Evolutionary conservation across 1,139 yeast genomes (phyloP).

Genomic region (Candida smagusa): DNA sequence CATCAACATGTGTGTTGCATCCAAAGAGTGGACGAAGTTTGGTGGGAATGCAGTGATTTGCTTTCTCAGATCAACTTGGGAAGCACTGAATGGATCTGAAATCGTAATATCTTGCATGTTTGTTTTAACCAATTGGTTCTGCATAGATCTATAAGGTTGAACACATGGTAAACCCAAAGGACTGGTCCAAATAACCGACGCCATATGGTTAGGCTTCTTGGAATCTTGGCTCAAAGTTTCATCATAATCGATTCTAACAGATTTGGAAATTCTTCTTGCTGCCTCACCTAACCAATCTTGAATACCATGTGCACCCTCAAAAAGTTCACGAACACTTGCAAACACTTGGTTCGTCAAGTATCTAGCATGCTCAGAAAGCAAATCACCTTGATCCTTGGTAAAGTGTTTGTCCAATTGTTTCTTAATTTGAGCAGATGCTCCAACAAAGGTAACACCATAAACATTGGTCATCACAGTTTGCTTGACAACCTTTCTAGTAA

Average conservation of each 20-base stretch:
- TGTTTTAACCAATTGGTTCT: constrained; percentile 65
- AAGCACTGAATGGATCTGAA: constrained; percentile 77
- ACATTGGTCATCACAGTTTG: constrained; percentile 99
- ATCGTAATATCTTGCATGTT: constrained; percentile 81
- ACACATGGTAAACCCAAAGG: constrained; percentile 93
- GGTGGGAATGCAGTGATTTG: constrained; percentile 96
- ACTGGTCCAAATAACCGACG: constrained; percentile 96
- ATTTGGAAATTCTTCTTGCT: constrained; percentile 76
- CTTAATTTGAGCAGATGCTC: constrained; percentile 85
- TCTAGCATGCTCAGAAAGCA: constrained; percentile 46
- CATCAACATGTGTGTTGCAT: constrained; percentile 95
- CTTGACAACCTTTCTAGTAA: constrained; percentile 85
- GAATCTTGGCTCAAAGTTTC: constrained; percentile 14
- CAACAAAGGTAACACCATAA: constrained; percentile 93
- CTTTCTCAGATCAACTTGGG: constrained; percentile 82
- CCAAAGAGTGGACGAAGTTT: constrained; percentile 89
- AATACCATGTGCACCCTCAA: constrained; percentile 88
- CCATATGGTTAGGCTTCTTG: constrained; percentile 60
- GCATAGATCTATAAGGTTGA: constrained; percentile 82
- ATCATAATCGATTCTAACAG: constrained; percentile 63
- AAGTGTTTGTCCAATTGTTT: constrained; percentile 54
- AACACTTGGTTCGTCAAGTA: constrained; percentile 80
- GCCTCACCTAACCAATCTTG: constrained; percentile 95
- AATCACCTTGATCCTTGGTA: constrained; percentile 41
- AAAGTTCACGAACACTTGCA: constrained; percentile 78